These are phyloP conservation scores for Leishmania guyanensis DNA, from an alignment of 208 protist species.

Conservation along the genomic window DNA sequence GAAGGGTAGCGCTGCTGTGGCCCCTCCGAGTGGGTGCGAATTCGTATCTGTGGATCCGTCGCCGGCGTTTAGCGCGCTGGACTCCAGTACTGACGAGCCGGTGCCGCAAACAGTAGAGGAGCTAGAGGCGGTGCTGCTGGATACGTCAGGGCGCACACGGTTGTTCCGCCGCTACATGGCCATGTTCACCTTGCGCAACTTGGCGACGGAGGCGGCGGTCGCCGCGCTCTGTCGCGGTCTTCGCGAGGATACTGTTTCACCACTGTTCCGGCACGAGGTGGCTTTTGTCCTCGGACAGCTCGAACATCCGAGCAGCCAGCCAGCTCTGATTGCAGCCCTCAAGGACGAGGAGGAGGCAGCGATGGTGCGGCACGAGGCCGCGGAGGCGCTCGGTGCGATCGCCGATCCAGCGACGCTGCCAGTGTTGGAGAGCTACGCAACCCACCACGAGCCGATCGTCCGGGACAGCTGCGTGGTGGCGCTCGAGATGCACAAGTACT, in stretches of 20 bases:
- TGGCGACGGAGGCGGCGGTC: slow-evolving; percentile 68
- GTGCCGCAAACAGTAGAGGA: slow-evolving; percentile 53
- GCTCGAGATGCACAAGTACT: slow-evolving; percentile 90
- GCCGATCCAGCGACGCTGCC: slow-evolving; percentile 72
- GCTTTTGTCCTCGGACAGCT: slow-evolving; percentile 98
- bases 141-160: slow-evolving; percentile 59
- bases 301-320: slow-evolving; percentile 77
- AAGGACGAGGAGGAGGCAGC: slow-evolving; percentile 86
- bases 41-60: slow-evolving; percentile 94
- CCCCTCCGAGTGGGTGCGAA: slow-evolving; percentile 47
- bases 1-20: slow-evolving; percentile 57
- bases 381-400: slow-evolving; percentile 97
- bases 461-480: slow-evolving; percentile 86
- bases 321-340: slow-evolving; percentile 69
- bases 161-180: slow-evolving; percentile 96
- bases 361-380: slow-evolving; percentile 98
- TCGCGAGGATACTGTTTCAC: slow-evolving; percentile 74
- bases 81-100: slow-evolving; percentile 24
- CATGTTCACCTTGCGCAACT: slow-evolving; percentile 96
- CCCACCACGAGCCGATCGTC: slow-evolving; percentile 80
- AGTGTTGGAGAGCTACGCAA: slow-evolving; percentile 65
- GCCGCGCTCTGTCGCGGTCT: slow-evolving; percentile 88
- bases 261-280: slow-evolving; percentile 98
- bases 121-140: slow-evolving; percentile 64
- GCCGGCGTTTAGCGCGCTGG: slow-evolving; percentile 63